Base-by-base conservation (phyloP, 2,329 filamentous ascomycete species). In the Pseudohalonectria lignicola region DNA sequence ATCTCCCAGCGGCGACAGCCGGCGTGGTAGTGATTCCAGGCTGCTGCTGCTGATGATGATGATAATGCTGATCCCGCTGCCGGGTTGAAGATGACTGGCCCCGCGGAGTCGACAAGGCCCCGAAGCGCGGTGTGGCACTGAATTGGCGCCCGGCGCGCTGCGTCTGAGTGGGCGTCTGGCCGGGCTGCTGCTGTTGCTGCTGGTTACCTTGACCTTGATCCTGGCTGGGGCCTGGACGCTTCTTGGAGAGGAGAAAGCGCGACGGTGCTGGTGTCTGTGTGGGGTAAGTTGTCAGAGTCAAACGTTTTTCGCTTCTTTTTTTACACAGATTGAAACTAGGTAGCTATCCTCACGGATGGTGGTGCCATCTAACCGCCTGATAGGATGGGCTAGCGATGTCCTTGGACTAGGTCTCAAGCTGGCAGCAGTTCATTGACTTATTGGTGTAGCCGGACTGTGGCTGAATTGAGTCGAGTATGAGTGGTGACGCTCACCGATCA, bases 201-300 rank as follows among this genome's bases (percentile, higher is more conserved):
- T n/a, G n/a, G n/a, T n/a, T n/a, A n/a, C n/a, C n/a, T n/a, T n/a
- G n/a, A n/a, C n/a, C n/a, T n/a, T n/a, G n/a, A n/a, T n/a, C n/a
- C n/a, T n/a, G n/a, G 9, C 29, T 23, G 20, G 21, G 9, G n/a
- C 18, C 26, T 31, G 32, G 19, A 20, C 30, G 37, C 17, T 32
- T 31, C 32, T 36, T 39, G 15, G 36, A 30, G 20, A 35, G 28
- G 17, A 39, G 40, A 28, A 41, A 41, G 8, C 32, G 31, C 3
- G 40, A 39, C 4, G 40, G 36, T n/a, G 40, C 33, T 12, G 40
- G 40, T 7, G 40, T 39, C 38, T 39, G 18, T 10, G n/a, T n/a
- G n/a, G n/a, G n/a, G n/a, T n/a, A n/a, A n/a, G n/a, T 6, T 6
- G n/a, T n/a, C n/a, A n/a, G n/a, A 15, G 6, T 31, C 15, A 17